These are phyloP conservation scores for Spathaspora boniae DNA, from an alignment of 805 yeast species.

Conservation along the genomic window DNA sequence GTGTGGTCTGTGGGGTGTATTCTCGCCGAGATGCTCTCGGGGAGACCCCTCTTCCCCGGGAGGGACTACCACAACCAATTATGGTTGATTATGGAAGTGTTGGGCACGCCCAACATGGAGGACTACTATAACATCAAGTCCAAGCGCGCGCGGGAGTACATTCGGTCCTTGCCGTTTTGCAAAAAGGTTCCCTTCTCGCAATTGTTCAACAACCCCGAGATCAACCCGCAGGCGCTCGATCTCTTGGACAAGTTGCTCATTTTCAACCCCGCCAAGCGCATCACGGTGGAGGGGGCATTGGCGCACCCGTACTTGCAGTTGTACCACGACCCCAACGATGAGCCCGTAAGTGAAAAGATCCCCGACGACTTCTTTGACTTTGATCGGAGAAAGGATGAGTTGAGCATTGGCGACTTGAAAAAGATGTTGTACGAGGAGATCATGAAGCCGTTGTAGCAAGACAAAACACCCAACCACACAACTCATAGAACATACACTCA, in stretches of 20 bases:
- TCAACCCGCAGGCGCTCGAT: constrained; percentile 50
- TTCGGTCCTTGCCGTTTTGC: constrained; percentile 70
- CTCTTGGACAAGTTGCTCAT: constrained; percentile 61
- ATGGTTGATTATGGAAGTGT: constrained; percentile 74
- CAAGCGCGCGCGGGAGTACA: constrained; percentile 84
- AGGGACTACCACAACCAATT: constrained; percentile 90
- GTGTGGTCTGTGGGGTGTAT: constrained; percentile 98
- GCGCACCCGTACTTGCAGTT: constrained; percentile 80
- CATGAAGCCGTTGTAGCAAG: constrained; percentile 46
- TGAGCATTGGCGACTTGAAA: constrained; percentile 74
- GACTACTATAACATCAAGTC: constrained; percentile 74
- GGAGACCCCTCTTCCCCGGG: constrained; percentile 90
- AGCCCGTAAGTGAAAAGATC: constrained; percentile 79
- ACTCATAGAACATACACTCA: too few relatives aligned
- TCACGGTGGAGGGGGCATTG: constrained; percentile 73
- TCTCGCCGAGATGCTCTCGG: constrained; percentile 82
- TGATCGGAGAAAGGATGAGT: constrained; percentile 76
- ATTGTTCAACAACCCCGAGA: constrained; percentile 34
- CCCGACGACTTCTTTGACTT: constrained; percentile 88
- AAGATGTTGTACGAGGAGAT: constrained; percentile 77
- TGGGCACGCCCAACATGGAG: constrained; percentile 85
- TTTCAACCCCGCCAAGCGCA: constrained; percentile 68
- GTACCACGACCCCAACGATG: constrained; percentile 95
- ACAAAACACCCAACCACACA: too few relatives aligned
- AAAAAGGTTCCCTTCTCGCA: constrained; percentile 55